These are phyloP conservation scores for Gaeumannomyces sp. DNA, from an alignment of 2,329 filamentous ascomycete genomes.

Conservation along the genomic window DNA sequence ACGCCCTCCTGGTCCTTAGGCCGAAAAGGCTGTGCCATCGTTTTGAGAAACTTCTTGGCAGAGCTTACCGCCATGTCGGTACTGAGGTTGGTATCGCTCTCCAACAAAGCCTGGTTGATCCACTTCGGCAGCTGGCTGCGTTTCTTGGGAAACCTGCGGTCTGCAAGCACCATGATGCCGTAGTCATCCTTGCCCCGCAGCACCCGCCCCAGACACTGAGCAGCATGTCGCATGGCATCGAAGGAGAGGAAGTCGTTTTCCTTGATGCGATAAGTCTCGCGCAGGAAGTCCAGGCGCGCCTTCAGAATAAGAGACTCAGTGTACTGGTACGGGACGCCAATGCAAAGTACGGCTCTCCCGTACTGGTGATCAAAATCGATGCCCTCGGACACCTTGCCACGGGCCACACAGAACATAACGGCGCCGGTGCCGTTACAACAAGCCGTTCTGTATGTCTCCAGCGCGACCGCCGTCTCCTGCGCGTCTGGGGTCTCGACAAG, in stretches of 20 bases:
- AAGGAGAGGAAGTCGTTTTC: slow-evolving; percentile 98
- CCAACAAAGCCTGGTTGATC: slow-evolving; percentile 84
- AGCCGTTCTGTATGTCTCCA: slow-evolving; percentile 95
- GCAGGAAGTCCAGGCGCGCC: slow-evolving; percentile 88
- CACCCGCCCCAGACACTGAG: slow-evolving; percentile 91
- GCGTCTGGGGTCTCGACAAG: slow-evolving; percentile 96
- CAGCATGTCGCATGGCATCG: slow-evolving; percentile 98
- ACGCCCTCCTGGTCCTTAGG: slow-evolving; percentile 83
- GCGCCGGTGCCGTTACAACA: slow-evolving; percentile 96
- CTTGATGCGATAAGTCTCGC: slow-evolving; percentile 92
- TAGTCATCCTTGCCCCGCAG: slow-evolving; percentile 97
- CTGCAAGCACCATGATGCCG: slow-evolving; percentile 98
- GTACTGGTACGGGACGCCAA: slow-evolving; percentile 97
- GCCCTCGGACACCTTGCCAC: slow-evolving; percentile 94
- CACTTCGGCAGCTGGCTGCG: slow-evolving; percentile 86
- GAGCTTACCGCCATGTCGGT: slow-evolving; percentile 91
- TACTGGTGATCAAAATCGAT: slow-evolving; percentile 99
- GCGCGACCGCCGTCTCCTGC: slow-evolving; percentile 89
- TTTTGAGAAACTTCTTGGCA: slow-evolving; percentile 81
- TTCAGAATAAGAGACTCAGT: slow-evolving; percentile 97
- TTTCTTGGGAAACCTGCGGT: slow-evolving; percentile 90
- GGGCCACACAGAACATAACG: slow-evolving; percentile 86
- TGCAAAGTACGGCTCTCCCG: slow-evolving; percentile 89
- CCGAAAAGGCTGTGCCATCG: slow-evolving; percentile 88
- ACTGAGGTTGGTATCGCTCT: slow-evolving; percentile 82